Evolutionary conservation across 768 basidiomycete genomes (phyloP).

Genomic region (Pleurotus tuber-regium): DNA sequence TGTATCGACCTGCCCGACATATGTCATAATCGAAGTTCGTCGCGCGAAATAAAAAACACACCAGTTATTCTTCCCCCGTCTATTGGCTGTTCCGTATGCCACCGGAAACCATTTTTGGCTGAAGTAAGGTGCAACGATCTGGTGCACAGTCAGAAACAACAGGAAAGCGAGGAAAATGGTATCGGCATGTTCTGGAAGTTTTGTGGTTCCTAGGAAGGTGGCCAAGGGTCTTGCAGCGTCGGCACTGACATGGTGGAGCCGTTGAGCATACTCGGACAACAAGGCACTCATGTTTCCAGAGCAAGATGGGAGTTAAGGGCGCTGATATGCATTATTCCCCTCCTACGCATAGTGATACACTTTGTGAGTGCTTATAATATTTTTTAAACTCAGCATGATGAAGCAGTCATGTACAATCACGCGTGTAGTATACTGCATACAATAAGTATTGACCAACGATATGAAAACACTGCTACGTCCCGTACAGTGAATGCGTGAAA

Average conservation of each 20-base stretch:
- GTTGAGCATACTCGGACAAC: neutral
- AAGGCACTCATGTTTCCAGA: neutral
- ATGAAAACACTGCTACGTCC: too few relatives aligned
- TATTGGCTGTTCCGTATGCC: constrained; percentile 46
- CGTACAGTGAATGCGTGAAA: too few relatives aligned
- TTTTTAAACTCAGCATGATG: neutral
- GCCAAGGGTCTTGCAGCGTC: constrained; percentile 8
- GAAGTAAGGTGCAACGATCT: constrained; percentile 52
- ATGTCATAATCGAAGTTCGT: too few relatives aligned
- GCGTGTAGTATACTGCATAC: neutral
- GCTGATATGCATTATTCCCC: neutral
- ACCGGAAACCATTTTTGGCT: constrained; percentile 45
- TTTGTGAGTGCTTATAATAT: neutral
- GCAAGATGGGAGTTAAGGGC: neutral
- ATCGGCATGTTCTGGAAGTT: constrained; percentile 54
- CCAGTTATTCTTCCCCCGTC: constrained; percentile 59
- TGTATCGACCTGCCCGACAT: constrained; percentile 56
- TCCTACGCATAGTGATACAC: neutral
- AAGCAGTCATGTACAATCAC: neutral
- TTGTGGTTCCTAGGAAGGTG: constrained; percentile 41
- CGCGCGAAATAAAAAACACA: constrained; percentile 30
- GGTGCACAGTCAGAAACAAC: constrained; percentile 57
- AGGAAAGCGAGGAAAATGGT: constrained; percentile 52
- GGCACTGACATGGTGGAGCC: neutral
- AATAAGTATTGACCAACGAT: neutral